These are phyloP conservation scores for Agroathelia rolfsii DNA, from an alignment of 1,284 basidiomycete species.

Conservation along the genomic window DNA sequence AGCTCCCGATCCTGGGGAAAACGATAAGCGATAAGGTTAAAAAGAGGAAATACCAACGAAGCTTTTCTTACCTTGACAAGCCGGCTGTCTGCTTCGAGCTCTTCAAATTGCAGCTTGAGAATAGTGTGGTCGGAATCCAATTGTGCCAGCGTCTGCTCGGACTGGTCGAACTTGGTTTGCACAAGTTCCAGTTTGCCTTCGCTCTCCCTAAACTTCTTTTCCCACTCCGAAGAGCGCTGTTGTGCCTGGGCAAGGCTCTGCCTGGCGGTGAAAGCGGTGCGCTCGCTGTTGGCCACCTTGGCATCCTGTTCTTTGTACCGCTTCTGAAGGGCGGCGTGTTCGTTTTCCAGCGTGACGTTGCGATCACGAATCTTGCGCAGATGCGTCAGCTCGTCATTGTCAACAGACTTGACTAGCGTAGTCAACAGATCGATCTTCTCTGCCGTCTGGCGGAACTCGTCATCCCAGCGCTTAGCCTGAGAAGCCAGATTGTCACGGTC, in stretches of 20 bases:
- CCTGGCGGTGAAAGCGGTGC: constrained; percentile 42
- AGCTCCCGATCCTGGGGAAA: constrained; percentile 57
- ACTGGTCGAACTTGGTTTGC: constrained; percentile 52
- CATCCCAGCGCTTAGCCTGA: constrained; percentile 64
- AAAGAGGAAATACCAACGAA: constrained; percentile 6
- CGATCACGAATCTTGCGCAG: constrained; percentile 56
- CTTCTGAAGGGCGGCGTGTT: constrained; percentile 56
- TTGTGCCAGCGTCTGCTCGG: constrained; percentile 52
- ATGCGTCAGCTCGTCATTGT: constrained; percentile 62
- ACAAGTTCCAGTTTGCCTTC: constrained; percentile 51
- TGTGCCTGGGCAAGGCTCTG: constrained; percentile 62
- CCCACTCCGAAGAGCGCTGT: constrained; percentile 70
- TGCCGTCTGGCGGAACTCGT: constrained; percentile 50
- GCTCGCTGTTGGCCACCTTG: constrained; percentile 50
- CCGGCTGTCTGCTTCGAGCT: constrained; percentile 59
- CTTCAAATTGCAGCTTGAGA: constrained; percentile 60
- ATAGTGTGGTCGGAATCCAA: constrained; percentile 61
- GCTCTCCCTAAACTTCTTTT: constrained; percentile 61
- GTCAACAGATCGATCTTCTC: constrained; percentile 63
- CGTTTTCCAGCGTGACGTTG: constrained; percentile 54
- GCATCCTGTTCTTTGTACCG: constrained; percentile 62
- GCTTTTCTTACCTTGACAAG: constrained; percentile 42
- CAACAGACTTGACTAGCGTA: constrained; percentile 47
- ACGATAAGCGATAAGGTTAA: constrained; percentile 8
- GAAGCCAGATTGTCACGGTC: constrained; percentile 48